A percentile compares a stretch with the other conserved stretches of the same genome.
Evolutionary conservation across 768 basidiomycete genomes (phyloP).

Genomic region (Psilocybe tampanensis): DNA sequence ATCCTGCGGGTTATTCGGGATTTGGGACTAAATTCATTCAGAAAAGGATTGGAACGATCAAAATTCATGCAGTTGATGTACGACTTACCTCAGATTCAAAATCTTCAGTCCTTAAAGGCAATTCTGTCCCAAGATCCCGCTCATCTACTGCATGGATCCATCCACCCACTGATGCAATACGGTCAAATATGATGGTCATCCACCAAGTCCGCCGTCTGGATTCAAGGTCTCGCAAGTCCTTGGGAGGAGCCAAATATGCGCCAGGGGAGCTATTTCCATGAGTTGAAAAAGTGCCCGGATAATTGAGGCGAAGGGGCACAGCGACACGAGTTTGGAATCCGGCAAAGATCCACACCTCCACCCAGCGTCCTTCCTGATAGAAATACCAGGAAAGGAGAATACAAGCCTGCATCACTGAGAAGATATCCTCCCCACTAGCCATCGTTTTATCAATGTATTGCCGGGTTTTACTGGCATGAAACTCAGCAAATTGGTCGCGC

Average conservation of each 20-base stretch:
- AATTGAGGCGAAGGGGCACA: constrained; percentile 80
- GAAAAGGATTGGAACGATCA: background rate
- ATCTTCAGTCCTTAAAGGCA: constrained; percentile 74
- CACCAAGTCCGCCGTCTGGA: constrained; percentile 85
- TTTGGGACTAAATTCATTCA: constrained; percentile 42
- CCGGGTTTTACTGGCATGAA: constrained; percentile 85
- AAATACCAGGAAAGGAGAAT: constrained; percentile 89
- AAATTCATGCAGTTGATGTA: background rate
- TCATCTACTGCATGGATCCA: constrained; percentile 89
- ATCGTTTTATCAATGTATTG: constrained; percentile 88
- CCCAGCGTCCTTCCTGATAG: constrained; percentile 88
- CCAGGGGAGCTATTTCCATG: constrained; percentile 70
- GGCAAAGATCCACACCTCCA: constrained; percentile 91
- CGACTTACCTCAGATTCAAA: constrained; percentile 71
- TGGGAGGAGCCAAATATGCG: constrained; percentile 81
- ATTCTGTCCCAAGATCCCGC: constrained; percentile 80
- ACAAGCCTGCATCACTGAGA: constrained; percentile 86
- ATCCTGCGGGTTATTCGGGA: constrained; percentile 79
- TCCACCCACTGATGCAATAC: constrained; percentile 78
- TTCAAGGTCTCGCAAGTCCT: constrained; percentile 74
- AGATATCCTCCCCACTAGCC: constrained; percentile 87
- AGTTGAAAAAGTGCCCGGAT: constrained; percentile 80
- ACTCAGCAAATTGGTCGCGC: constrained; percentile 86
- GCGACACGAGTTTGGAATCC: constrained; percentile 84
- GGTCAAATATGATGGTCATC: constrained; percentile 89